Base-by-base conservation (phyloP, 176 grass and related monocot genomes). In the Eragrostis nindensis region DNA sequence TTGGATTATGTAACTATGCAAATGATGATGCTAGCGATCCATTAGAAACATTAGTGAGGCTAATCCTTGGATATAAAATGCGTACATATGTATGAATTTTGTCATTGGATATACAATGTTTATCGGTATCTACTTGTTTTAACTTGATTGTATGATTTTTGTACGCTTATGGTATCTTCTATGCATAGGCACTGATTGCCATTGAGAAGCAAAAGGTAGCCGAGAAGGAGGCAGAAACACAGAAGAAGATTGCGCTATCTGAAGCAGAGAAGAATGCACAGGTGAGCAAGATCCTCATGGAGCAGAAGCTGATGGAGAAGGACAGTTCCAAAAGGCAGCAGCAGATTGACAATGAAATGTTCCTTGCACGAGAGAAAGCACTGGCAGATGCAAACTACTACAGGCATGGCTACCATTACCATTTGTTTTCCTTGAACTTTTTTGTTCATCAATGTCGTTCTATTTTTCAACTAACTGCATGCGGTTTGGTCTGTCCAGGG, bases 211-310 rank as follows among this genome's bases (percentile, higher is more conserved):
- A 99, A 84, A 99, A 96, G 74, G 97, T 99, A 41, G 89, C 87
- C 67, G 97, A 99, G 80, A 99, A 96, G 85, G 97, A 99, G 52
- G 97, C 93, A 5, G 97, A 99, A 81, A 99, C 97, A 45, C 93
- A 99, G 69, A 96, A 93, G 83, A 99, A 96, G 77, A 96, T 99
- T 66, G 97, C 97, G 19, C 78, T 99, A 56, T 92, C 97, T 80
- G 91, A 95, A 87, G 97, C 97, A 85, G 91, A 99, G 78, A 99
- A 99, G 85, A 96, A 94, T 77, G 82, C 97, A 74, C 89, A 94
- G 75, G 97, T 99, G 82, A 99, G 97, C 73, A 90, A 61, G 74
- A 99, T 99, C 92, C 85, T 96, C 55, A 96, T 99, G 97, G 82
- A 96, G 66, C 97, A 99, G 82, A 99, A 92, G 66, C 72, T 99